A percentile compares a stretch with the other conserved stretches of the same genome.
Conservation (phyloP, 2,329 filamentous ascomycete species). For the Aureobasidium melanogenum region DNA sequence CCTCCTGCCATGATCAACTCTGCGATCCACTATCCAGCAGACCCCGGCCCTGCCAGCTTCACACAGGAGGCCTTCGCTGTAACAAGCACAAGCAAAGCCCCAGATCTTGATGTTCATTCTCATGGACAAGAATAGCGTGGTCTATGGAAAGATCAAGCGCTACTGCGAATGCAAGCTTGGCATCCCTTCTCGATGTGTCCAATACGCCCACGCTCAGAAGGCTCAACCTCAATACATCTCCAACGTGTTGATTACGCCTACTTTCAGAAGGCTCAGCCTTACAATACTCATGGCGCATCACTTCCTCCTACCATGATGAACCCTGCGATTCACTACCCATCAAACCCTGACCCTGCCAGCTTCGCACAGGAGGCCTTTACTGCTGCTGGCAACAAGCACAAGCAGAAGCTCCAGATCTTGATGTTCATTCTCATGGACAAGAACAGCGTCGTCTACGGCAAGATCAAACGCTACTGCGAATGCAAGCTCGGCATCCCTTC, state of each 20-base stretch:
- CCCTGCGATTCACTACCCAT: slow-evolving; percentile 31
- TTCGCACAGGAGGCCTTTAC: slow-evolving; percentile 41
- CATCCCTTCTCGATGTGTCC: slow-evolving; percentile 77
- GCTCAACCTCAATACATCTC: slow-evolving; percentile 76
- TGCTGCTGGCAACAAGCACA: slow-evolving; percentile 43
- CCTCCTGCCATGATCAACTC: slow-evolving; percentile 34
- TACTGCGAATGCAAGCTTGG: slow-evolving; percentile 76
- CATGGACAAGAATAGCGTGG: slow-evolving; percentile 57
- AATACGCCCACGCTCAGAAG: slow-evolving; percentile 58
- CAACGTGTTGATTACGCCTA: slow-evolving; percentile 79
- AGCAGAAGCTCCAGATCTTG: slow-evolving; percentile 61
- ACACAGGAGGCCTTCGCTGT: slow-evolving; percentile 40
- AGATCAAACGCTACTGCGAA: slow-evolving; percentile 83
- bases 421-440: slow-evolving; percentile 69
- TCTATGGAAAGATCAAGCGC: slow-evolving; percentile 84
- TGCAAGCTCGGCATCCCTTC: slow-evolving; percentile 76
- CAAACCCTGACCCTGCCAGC: slow-evolving; percentile 20
- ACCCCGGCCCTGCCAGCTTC: slow-evolving; percentile 21
- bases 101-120: slow-evolving; percentile 77
- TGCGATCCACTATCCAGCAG: slow-evolving; percentile 23
- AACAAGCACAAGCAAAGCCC: slow-evolving; percentile 49
- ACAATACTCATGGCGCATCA: slow-evolving; percentile 52
- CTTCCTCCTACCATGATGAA: slow-evolving; percentile 35
- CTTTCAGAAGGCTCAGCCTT: too few species aligned
- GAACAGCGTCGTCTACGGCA: slow-evolving; percentile 64